Evolutionary conservation across 176 grass and related monocot species (phyloP), one percentile per base, ranked within the genome.

Genomic region (Saccharum officinarum): DNA sequence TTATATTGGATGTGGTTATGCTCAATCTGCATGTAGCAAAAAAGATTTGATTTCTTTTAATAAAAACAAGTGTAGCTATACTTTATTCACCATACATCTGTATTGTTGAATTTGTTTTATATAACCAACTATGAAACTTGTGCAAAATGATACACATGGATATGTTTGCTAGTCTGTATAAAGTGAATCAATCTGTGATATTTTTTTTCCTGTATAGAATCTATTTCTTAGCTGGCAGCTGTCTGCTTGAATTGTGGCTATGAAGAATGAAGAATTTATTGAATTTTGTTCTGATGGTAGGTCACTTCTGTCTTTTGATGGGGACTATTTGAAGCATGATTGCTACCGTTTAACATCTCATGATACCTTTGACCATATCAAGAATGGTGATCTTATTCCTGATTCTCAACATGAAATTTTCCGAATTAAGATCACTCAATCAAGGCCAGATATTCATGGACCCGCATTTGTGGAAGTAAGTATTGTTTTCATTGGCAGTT

Each of bases 391-490:
- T 41, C 45, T 65, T 45, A 63, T 69, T 62, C 64, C 67, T 80
- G 39, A 81, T 70, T 87, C 83, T 81, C 78, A 94, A 65, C 90
- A 92, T 26, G 93, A 99, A 87, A 74, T 86, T 78, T 90, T 99
- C 50, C 87, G 67, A 76, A 91, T 96, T 84, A 94, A 75, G 72
- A 79, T 99, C 80, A 87, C 69, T 82, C 60, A 84, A 71, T 71
- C 86, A 39, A 87, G 87, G 30, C 41, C 23, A 18, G 75, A 92
- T 79, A 78, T 85, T 83, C 81, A 89, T 86, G 97, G 97, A 11
- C 97, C 97, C 37, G 97, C 88, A 69, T 99, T 99, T 83, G 91
- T 99, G 72, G 97, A 99, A 92, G 97, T 99, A 84, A 91, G 89
- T 75, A 79, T 82, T 61, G 4, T 74, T 10, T 49, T 23, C 13